Evolutionary conservation across 2,329 filamentous ascomycete genomes (phyloP), one percentile per base, ranked within the genome.

Genomic region (Colletotrichum tamarilloi): DNA sequence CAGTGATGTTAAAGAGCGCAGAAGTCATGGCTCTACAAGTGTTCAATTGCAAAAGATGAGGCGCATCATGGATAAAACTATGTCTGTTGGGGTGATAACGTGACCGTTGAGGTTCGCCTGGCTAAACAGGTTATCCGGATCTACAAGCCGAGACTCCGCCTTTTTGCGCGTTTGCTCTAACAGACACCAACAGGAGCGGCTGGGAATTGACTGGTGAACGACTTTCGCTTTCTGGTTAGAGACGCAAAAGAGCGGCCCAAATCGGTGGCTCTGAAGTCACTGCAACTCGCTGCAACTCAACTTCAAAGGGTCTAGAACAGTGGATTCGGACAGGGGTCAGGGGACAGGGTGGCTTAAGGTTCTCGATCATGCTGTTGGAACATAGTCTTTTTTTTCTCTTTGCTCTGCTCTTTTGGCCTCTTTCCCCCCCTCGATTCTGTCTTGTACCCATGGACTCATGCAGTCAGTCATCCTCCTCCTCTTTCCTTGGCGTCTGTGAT

Each of bases 211-310:
- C 26, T 46, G 53, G 28, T 22, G 28, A 63, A 30, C 19, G 30
- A 30, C 32, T 53, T 62, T 30, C 28, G 67, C 62, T 49, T 24
- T 32, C 65, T 52, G 46, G 60, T 71, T 66, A 53, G 71, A 66
- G 60, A 57, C 30, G 60, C 46, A 52, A 62, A 19, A 49, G 38
- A 28, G 67, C 60, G 67, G 71, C 60, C 67, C 71, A 67, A 66
- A 71, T 65, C 56, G 62, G 60, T 73, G 67, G 71, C 67, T 73
- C 64, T 68, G 64, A 32, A 38, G 22, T 68, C 52, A 63, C 65
- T 49, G 32, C 58, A 28, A 42, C 57, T 35, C 32, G 62, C 30
- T 49, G 66, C 55, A 56, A 64, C 60, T 38, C 55, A 12, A 46
- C 49, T 59, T 7, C 14, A 32, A 70, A 49, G 53, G 56, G 67